Evolutionary conservation across 371 early-diverging fungal species (phyloP), one percentile per base, ranked within the genome.

Genomic region (Capillidium heterosporum): DNA sequence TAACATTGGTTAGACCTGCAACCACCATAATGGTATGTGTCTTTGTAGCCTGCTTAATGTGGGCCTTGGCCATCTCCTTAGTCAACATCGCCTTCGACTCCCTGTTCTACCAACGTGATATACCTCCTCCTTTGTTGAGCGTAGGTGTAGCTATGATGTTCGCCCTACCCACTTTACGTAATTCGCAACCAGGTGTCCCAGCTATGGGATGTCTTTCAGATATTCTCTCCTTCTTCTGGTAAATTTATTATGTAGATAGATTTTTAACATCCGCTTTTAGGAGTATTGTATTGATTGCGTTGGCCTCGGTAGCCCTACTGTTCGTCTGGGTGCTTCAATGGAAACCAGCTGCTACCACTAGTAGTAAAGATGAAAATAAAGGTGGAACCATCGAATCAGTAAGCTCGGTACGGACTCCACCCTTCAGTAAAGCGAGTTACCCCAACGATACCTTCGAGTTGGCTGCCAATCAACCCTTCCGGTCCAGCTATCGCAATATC

Each of bases 101-200:
- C 1, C 57, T 67, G 0, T 31, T 58, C 0, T 59, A 59, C n/a
- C 40, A 63, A 19, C 19, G 67, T 0, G 59, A 56, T 0, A 31
- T 65, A 15, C 65, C 63, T 43, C 61, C 68, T 19, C 62, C 65
- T 46, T 52, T 68, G 13, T 59, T 73, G 28, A 64, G 69, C 0
- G 28, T 71, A 0, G 63, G 65, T 29, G 61, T 68, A 41, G 59
- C 70, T 0, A 60, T 71, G 8, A 59, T 69, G 58, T 64, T 66
- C 47, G 49, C 69, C 59, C 41, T 72, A n/a, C 61, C 64, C 54
- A 60, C 67, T 15, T 56, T 65, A 32, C 15, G 65, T 41, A 68
- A 72, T 50, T 65, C 69, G 0, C 73, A 72, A 50, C 70, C 70
- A 1, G 69, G 70, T 19, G 66, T 69, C 24, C 73, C 70, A 1